These are phyloP conservation scores for Podaxis sp. DNA, from an alignment of 768 basidiomycete genomes.

Conservation along the genomic window DNA sequence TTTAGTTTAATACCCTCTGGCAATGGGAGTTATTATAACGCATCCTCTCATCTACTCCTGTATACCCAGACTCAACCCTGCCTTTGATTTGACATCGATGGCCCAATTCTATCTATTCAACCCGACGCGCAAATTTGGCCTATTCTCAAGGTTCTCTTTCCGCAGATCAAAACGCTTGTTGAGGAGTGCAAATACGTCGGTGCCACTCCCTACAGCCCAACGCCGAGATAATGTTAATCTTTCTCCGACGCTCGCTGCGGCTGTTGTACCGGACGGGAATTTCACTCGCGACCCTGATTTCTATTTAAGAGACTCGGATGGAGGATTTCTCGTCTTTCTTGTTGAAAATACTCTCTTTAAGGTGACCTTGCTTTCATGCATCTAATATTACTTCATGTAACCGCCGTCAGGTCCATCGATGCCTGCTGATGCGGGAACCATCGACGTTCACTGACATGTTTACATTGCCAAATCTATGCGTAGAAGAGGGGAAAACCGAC, in stretches of 20 bases:
- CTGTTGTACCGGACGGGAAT: conserved; percentile 13
- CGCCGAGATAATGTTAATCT: conserved; percentile 9
- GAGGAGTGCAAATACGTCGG: not conserved
- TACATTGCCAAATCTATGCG: conserved; percentile 29
- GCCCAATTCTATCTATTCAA: conserved; percentile 38
- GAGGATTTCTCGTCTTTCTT: conserved; percentile 59
- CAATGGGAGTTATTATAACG: conserved; percentile 15
- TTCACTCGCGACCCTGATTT: conserved; percentile 33
- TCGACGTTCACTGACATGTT: conserved; percentile 45
- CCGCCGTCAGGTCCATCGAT: conserved; percentile 42
- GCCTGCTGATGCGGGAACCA: conserved; percentile 40
- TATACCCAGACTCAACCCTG: conserved; percentile 18
- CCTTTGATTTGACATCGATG: conserved; percentile 27
- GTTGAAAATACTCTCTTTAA: conserved; percentile 66
- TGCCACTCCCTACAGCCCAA: conserved; percentile 3
- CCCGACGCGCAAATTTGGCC: conserved; percentile 35
- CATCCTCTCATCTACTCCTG: conserved; percentile 16
- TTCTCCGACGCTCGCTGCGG: conserved; percentile 1
- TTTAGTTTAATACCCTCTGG: conserved; percentile 12
- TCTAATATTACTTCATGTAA: not conserved
- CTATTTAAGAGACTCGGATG: conserved; percentile 33
- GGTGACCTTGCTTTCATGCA: conserved; percentile 33
- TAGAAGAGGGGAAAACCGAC: conserved; percentile 28
- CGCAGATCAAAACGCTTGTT: conserved; percentile 33
- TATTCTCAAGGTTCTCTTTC: conserved; percentile 30